Evolutionary conservation across 78 protist genomes (phyloP), one percentile per base, ranked within the genome.

Genomic region (Mantamonas sphyraenae): DNA sequence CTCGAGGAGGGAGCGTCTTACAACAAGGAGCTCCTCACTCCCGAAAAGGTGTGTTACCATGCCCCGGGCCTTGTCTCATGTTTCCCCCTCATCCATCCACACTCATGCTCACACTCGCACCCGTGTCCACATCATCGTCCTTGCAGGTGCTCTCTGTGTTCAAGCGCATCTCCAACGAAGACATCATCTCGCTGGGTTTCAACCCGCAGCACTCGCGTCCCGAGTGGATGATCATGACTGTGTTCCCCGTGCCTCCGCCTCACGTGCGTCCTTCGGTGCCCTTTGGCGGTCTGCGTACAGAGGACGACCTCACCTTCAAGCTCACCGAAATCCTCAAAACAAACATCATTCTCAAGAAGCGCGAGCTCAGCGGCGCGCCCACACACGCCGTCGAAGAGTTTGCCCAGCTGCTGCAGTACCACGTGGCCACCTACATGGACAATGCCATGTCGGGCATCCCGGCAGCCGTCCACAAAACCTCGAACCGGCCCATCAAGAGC

Each of bases 171-270:
- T 38, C 79, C 16, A 85, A 87, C 56, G 83, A 0, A 9, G 84
- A 87, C 34, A 0, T 26, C 24, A 0, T 3, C 8, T 22, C 33
- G 8, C 67, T 92, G n/a, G 93, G 96, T 31, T 65, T 97, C 67
- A 35, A 96, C 55, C 98, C 99, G 2, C 35, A 68, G 55, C 64
- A 59, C 77, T 73, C 92, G 20, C 85, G 96, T 22, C 99, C 99
- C 4, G 98, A 91, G 30, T 93, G 97, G 96, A 73, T 96, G 94
- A 37, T 95, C 26, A 1, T 93, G 26, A 94, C 92, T 0, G 87
- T 77, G 26, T 43, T 97, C 24, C 99, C 99, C 9, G 96, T 97
- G 24, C 93, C 98, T 20, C 99, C 99, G 28, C 97, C 97, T 28
- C 85, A 80, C 2, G 97, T 97, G n/a, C 89, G 99, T 28, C 99